phyloP scores from a whole-genome alignment of 257 asterid genomes.

The Orobanche coerulescens region DNA sequence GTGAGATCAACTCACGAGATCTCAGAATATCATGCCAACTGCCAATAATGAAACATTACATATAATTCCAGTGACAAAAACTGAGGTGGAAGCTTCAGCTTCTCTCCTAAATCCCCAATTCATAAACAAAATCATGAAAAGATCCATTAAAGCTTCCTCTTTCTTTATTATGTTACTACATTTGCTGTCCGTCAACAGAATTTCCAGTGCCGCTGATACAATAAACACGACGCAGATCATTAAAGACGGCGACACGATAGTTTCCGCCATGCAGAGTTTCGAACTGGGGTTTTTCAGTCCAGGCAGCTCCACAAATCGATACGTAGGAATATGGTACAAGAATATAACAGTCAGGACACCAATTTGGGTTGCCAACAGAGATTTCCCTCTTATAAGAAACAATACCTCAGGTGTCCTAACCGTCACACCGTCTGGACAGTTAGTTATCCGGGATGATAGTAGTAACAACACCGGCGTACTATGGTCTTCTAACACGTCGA shows the following conservation, averaged over 20 bases:
- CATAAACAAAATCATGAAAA: too few species aligned
- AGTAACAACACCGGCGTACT: background rate
- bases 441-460: constrained; percentile 22
- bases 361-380: constrained; percentile 22
- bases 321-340: background rate
- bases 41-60: too few species aligned
- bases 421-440: constrained; percentile 14
- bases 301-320: background rate
- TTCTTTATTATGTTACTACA: background rate
- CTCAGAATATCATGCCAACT: too few species aligned
- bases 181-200: background rate
- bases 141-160: too few species aligned
- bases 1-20: too few species aligned
- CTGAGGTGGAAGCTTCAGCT: too few species aligned
- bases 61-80: too few species aligned
- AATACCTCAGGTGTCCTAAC: constrained; percentile 1
- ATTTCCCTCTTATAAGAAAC: constrained; percentile 13
- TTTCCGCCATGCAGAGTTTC: background rate
- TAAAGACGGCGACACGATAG: constrained; percentile 6
- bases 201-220: background rate
- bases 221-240: background rate
- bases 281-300: background rate
- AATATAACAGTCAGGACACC: background rate
- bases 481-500: constrained; percentile 34
- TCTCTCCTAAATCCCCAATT: too few species aligned